Evolutionary conservation across 1,139 yeast species (phyloP).

Genomic region (Blastobotrys petasosporus): DNA sequence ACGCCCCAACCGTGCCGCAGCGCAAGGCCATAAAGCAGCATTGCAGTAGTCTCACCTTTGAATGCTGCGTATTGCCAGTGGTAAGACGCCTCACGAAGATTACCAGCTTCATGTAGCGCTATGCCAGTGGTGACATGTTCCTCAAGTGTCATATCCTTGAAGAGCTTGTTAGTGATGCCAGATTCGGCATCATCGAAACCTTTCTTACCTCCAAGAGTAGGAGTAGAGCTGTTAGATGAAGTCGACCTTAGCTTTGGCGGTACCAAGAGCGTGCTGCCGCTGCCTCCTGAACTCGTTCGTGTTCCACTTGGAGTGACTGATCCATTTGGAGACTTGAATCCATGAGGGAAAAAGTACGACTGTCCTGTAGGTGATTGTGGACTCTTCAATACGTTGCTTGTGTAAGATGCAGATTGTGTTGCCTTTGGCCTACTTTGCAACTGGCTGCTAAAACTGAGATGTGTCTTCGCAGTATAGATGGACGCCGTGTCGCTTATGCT

Average conservation of each 20-base stretch:
- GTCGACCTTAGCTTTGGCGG: conserved; percentile 7
- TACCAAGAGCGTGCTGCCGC: not conserved
- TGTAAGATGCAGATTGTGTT: too few species aligned
- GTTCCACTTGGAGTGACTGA: not conserved
- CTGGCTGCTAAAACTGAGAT: conserved; percentile 4
- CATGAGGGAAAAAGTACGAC: conserved; percentile 10
- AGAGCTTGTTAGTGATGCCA: conserved; percentile 15
- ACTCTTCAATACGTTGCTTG: too few species aligned
- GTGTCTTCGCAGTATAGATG: conserved; percentile 5
- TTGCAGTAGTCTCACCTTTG: conserved; percentile 59
- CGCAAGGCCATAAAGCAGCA: conserved; percentile 66
- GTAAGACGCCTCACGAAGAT: conserved; percentile 62
- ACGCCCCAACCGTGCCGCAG: conserved; percentile 69
- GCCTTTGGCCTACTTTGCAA: not conserved
- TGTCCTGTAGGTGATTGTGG: conserved; percentile 5
- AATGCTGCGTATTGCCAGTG: conserved; percentile 60
- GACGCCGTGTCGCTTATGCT: conserved; percentile 7
- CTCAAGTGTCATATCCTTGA: conserved; percentile 28
- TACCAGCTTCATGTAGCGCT: conserved; percentile 51
- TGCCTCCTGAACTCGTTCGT: not conserved
- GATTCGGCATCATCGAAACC: conserved; percentile 3
- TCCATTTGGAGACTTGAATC: not conserved
- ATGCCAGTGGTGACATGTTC: conserved; percentile 49
- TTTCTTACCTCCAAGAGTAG: not conserved
- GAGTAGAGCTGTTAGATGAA: not conserved